Evolutionary conservation across 768 basidiomycete genomes (phyloP).

Genomic region (Pleurotus tuoliensis): DNA sequence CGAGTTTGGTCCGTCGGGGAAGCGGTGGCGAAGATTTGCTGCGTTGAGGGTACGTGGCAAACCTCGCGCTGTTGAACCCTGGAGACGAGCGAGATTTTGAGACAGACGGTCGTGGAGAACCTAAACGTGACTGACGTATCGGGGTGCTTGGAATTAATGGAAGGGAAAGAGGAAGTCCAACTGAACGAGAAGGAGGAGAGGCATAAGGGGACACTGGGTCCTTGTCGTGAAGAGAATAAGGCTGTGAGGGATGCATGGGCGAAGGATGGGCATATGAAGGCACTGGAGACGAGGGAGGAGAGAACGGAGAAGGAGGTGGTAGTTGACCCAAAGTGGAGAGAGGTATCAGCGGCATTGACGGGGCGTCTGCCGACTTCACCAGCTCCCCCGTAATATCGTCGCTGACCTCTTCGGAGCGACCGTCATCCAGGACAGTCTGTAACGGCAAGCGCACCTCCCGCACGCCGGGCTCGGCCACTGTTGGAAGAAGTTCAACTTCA

Average conservation of each 20-base stretch:
- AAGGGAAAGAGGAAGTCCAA: not conserved
- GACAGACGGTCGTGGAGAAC: conserved; percentile 4
- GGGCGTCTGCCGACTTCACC: not conserved
- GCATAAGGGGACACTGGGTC: conserved; percentile 6
- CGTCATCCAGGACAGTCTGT: conserved; percentile 7
- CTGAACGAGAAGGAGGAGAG: not conserved
- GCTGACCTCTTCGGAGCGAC: not conserved
- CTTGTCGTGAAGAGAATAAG: conserved; percentile 1
- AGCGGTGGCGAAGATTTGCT: conserved; percentile 5
- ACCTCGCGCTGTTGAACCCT: conserved; percentile 2
- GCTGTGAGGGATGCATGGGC: conserved; percentile 1
- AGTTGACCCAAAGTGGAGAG: conserved; percentile 2
- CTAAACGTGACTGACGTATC: conserved; percentile 5
- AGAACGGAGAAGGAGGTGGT: conserved; percentile 3
- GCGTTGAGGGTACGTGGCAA: conserved; percentile 4
- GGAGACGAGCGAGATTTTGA: conserved; percentile 3
- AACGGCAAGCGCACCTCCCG: not conserved
- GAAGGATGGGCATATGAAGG: conserved; percentile 1
- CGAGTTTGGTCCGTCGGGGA: conserved; percentile 4
- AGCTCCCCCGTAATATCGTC: not conserved
- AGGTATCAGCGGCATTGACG: conserved; percentile 2
- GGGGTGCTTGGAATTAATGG: conserved; percentile 3
- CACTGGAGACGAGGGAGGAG: not conserved
- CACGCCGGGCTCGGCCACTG: conserved; percentile 3
- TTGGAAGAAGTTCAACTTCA: conserved; percentile 4